Evolutionary conservation across 2,329 filamentous ascomycete genomes (phyloP), one percentile per base, ranked within the genome.

Genomic region (Aspergillus pseudotamarii): DNA sequence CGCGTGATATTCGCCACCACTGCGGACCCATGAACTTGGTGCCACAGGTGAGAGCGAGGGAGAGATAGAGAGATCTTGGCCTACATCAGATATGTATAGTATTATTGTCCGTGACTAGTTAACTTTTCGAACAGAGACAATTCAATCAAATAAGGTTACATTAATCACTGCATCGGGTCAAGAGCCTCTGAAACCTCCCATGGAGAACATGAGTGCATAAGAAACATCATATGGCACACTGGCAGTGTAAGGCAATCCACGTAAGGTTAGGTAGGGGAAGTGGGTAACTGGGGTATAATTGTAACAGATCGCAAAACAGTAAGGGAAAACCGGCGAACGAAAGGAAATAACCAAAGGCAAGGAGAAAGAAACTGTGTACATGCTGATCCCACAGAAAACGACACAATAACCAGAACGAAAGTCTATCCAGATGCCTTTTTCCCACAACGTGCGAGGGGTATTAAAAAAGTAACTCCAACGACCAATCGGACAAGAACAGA

Each of bases 341-440:
- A 41, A 41, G 16, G 9, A 19, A 41, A 41, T 19, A 41, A n/a
- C 6, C 19, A 4, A 30, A 45, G 58, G 51, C n/a, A 56, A 36
- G 23, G 28, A 60, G 46, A 50, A 38, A 57, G 19, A 32, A 41
- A 62, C 60, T 57, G 48, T 61, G 30, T 38, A 48, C 59, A 54
- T 45, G 43, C 53, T 46, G 46, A 34, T 61, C 41, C 51, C 60
- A 64, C 45, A 63, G 50, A 59, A 66, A 65, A 65, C 55, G 41
- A 57, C 53, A 63, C 56, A 60, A 23, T 34, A 64, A 58, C 67
- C 64, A 53, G 43, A 57, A 60, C 66, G 55, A 66, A 68, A 68
- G 62, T 70, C 68, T 70, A 70, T 70, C 65, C 66, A 61, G 51
- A 67, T 68, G 62, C 63, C 64, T 68, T 67, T 61, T 66, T 64